Conservation (phyloP, 2,329 filamentous ascomycete genomes). For the Thyridium curvatum region DNA sequence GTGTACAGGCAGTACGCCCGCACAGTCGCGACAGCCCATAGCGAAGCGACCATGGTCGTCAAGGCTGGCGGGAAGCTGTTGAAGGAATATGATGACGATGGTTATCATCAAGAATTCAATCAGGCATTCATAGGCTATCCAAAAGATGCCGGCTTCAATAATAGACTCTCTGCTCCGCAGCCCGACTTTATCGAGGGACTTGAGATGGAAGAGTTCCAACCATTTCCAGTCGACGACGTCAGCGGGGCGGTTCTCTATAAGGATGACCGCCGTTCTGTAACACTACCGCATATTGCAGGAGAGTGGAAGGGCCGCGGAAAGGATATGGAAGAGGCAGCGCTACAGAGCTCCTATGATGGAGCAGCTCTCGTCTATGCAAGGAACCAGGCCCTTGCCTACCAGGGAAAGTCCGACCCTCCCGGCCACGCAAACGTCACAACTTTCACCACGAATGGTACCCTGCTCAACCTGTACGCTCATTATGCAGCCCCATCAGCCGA, state of each 20-base stretch:
- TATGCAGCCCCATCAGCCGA: constrained; percentile 11
- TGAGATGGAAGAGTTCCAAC: not conserved
- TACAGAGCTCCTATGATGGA: constrained; percentile 16
- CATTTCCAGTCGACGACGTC: too few relatives aligned
- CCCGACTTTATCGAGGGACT: not conserved
- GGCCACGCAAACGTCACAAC: constrained; percentile 16
- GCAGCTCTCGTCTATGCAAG: constrained; percentile 19
- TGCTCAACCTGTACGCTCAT: constrained; percentile 17
- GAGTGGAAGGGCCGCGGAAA: constrained; percentile 13
- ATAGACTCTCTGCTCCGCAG: not conserved
- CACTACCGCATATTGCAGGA: constrained; percentile 18
- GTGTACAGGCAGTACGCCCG: constrained; percentile 7
- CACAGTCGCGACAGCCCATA: constrained; percentile 4
- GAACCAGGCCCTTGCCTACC: constrained; percentile 14
- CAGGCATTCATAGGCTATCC: not conserved
- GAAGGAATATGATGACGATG: not conserved
- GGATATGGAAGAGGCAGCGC: constrained; percentile 9
- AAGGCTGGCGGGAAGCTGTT: constrained; percentile 1
- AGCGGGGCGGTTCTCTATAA: constrained; percentile 14
- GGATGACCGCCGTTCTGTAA: constrained; percentile 11
- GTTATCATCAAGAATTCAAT: not conserved
- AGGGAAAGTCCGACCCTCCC: constrained; percentile 9
- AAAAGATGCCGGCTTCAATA: not conserved
- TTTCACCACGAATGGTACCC: constrained; percentile 17
- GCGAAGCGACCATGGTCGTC: constrained; percentile 11